phyloP scores from a whole-genome alignment of 176 grass and related monocot species.

The Coix lacrymajobi region DNA sequence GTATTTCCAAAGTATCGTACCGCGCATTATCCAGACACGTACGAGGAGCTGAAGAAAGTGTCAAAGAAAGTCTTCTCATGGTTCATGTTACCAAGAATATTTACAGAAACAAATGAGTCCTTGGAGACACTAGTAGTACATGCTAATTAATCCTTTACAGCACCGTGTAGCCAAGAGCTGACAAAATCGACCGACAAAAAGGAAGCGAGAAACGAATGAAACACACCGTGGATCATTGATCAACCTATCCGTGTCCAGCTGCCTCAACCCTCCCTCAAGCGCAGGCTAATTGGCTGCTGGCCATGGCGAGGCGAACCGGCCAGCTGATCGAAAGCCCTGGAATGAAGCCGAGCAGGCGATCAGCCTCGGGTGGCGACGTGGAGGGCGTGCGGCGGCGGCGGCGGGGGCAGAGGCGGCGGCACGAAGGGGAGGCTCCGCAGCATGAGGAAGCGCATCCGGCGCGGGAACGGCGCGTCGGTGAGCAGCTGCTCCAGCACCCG shows the following conservation, averaged over 20 bases:
- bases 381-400: constrained; percentile 61
- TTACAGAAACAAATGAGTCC: constrained; percentile 10
- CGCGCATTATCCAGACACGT: neutral
- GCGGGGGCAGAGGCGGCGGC: constrained; percentile 35
- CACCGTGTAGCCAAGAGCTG: neutral
- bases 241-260: neutral
- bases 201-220: neutral
- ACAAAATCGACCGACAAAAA: neutral
- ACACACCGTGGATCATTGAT: neutral
- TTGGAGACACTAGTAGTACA: neutral
- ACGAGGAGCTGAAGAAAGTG: neutral
- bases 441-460: constrained; percentile 88
- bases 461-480: constrained; percentile 61
- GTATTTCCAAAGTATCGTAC: neutral
- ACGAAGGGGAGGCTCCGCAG: constrained; percentile 82
- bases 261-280: neutral
- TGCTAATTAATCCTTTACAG: neutral
- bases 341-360: neutral
- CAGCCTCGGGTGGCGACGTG: constrained; percentile 38
- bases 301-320: too few species aligned
- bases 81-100: neutral
- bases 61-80: neutral
- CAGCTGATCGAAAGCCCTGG: neutral
- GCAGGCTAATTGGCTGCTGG: neutral
- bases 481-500: constrained; percentile 75